Percentiles rank a stretch among this genome's conserved stretches.
Evolutionary conservation across 2,329 filamentous ascomycete genomes (phyloP).

Genomic region (Helotiales sp.): DNA sequence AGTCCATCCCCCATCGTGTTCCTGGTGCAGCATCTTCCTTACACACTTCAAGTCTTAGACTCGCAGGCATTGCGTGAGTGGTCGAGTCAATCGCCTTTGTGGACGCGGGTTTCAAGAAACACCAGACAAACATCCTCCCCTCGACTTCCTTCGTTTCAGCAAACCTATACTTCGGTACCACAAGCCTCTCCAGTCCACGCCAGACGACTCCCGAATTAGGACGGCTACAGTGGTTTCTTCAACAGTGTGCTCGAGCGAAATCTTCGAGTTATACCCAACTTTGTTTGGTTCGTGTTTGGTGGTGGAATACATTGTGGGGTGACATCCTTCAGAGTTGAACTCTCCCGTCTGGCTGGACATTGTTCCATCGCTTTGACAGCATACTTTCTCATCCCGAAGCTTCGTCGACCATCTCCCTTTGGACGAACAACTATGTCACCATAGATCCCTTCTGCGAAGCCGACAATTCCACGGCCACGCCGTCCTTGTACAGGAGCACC

Average conservation of each 20-base stretch:
- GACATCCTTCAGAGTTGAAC: constrained; percentile 21
- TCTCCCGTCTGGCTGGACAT: constrained; percentile 12
- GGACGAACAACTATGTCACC: constrained; percentile 24
- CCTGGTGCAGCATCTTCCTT: constrained; percentile 14
- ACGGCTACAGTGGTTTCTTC: constrained; percentile 5
- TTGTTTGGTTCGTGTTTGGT: neutral
- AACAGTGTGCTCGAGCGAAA: constrained; percentile 3
- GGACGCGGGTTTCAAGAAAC: constrained; percentile 21
- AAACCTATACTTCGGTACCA: constrained; percentile 8
- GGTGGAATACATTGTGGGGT: constrained; percentile 3
- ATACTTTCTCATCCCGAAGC: constrained; percentile 17
- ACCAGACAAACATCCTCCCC: constrained; percentile 19
- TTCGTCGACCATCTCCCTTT: constrained; percentile 12
- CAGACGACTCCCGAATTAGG: constrained; percentile 4
- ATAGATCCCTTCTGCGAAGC: constrained; percentile 18
- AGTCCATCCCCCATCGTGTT: constrained; percentile 18
- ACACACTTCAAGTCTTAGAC: constrained; percentile 10
- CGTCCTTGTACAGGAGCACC: constrained; percentile 14
- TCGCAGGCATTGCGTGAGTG: constrained; percentile 15
- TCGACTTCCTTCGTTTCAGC: constrained; percentile 25
- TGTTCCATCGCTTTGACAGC: constrained; percentile 30
- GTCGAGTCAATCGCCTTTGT: constrained; percentile 13
- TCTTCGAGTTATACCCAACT: neutral
- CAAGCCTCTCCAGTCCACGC: constrained; percentile 18
- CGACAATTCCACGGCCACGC: constrained; percentile 11